Evolutionary conservation across 2,329 filamentous ascomycete species (phyloP), one percentile per base, ranked within the genome.

Genomic region (Colletotrichum camelliae): DNA sequence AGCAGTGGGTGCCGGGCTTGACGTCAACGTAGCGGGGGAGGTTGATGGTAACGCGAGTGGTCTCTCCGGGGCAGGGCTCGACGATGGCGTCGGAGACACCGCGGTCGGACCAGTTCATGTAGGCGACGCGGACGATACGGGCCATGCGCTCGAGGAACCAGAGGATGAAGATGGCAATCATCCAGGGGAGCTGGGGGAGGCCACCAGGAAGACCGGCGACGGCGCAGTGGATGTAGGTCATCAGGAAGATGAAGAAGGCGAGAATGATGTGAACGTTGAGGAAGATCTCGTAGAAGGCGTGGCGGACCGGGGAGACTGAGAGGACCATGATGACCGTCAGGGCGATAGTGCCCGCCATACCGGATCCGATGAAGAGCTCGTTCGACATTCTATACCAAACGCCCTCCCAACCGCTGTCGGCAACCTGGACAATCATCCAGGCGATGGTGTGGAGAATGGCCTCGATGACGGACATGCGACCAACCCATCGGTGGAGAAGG

Each of bases 221-320:
- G 60, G 91, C 88, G 80, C 95, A 92, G 86, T 98, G 97, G 48
- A 96, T 87, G 90, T 93, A 97, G 10, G 96, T 92, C 80, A 93
- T 93, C 72, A 91, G 88, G 67, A 98, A 90, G 64, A 89, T 87
- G 70, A 95, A 82, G 43, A 93, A 84, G 52, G 93, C 95, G 67
- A 98, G 86, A 48, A 94, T 84, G 79, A 98, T 96, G 86, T 98
- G 97, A 35, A 94, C 85, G 82, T 94, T 95, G 80, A 98, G 90
- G 86, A 99, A 99, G 1, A 95, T 97, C 86, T 99, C 97, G 87
- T 99, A 99, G 83, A 98, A 98, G 52, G 96, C 96, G 84, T 98
- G 96, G 77, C 97, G 93, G 67, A 99, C 82, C 0, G 96, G 94
- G 4, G 95, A 96, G 70, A 94, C 87, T 12, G 95, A 93, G 33